Percentiles rank a stretch among this genome's conserved stretches.
Conservation (phyloP, 2,329 filamentous ascomycete genomes). For the Fusarium odoratissimum region DNA sequence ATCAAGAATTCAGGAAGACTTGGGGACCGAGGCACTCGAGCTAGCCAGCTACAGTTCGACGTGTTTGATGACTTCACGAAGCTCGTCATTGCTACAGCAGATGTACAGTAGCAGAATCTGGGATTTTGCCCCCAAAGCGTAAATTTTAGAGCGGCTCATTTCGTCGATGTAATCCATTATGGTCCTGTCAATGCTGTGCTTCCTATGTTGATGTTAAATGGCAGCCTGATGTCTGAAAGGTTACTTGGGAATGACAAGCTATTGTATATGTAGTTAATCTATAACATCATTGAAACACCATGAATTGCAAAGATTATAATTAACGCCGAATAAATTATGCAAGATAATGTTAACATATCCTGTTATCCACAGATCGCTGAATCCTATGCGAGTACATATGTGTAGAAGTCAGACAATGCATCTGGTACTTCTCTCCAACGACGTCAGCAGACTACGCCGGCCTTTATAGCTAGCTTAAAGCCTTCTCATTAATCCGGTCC, state of each 20-base stretch:
- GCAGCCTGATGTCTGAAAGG: too few relatives aligned
- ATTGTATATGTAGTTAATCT: too few relatives aligned
- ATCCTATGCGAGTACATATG: not conserved
- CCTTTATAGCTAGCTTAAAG: not conserved
- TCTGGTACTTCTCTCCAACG: not conserved
- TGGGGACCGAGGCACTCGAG: not conserved
- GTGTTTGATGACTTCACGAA: not conserved
- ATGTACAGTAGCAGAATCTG: not conserved
- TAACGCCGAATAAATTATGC: too few relatives aligned
- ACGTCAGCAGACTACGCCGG: fast-evolving
- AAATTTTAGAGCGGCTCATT: not conserved
- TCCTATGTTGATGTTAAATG: too few relatives aligned
- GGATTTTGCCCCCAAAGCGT: too few relatives aligned
- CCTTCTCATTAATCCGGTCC: not conserved
- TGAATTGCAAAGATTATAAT: too few relatives aligned
- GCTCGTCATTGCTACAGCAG: not conserved
- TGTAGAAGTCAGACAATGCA: not conserved
- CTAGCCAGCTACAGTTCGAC: not conserved
- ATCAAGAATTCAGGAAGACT: not conserved
- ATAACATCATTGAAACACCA: too few relatives aligned
- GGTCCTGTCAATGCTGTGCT: too few relatives aligned
- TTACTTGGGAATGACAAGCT: too few relatives aligned
- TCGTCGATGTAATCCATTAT: fast-evolving
- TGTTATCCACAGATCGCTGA: not conserved
- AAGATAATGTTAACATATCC: not conserved